Conservation (phyloP, 805 yeast species). For the Zygosaccharomyces rouxii region DNA sequence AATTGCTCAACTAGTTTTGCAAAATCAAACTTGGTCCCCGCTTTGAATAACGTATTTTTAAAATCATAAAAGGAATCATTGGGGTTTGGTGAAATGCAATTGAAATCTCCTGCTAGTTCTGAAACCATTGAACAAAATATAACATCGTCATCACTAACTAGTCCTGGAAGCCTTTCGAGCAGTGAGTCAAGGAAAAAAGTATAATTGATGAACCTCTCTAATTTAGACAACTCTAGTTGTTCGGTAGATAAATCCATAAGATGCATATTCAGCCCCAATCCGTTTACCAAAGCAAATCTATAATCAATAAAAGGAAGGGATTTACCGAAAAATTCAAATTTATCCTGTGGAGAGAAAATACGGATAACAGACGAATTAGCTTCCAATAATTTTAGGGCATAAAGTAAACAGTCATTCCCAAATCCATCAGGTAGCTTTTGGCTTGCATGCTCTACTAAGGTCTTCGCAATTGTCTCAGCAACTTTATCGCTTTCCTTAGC, state of each 20-base stretch:
- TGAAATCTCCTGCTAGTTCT: constrained; percentile 39
- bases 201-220: constrained; percentile 22
- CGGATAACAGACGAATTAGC: constrained; percentile 10
- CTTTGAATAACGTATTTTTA: constrained; percentile 20
- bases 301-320: constrained; percentile 36
- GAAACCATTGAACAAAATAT: constrained; percentile 34
- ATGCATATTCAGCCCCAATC: constrained; percentile 42
- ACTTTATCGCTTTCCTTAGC: constrained; percentile 10
- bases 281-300: constrained; percentile 44
- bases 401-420: constrained; percentile 3
- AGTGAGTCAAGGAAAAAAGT: constrained; percentile 28
- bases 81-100: constrained; percentile 30
- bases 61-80: constrained; percentile 18
- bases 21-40: constrained; percentile 11
- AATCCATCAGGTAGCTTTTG: background rate
- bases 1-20: constrained; percentile 8
- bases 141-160: constrained; percentile 11
- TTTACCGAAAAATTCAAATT: constrained; percentile 19
- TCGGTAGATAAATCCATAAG: constrained; percentile 13
- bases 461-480: constrained; percentile 12
- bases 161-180: constrained; percentile 12
- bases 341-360: constrained; percentile 18
- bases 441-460: constrained; percentile 14
- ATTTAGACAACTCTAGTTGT: constrained; percentile 7
- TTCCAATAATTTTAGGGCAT: constrained; percentile 16